A percentile compares a stretch with the other conserved stretches of the same genome.
Conservation (phyloP, 2,329 filamentous ascomycete species). For the Microcera coccophila region DNA sequence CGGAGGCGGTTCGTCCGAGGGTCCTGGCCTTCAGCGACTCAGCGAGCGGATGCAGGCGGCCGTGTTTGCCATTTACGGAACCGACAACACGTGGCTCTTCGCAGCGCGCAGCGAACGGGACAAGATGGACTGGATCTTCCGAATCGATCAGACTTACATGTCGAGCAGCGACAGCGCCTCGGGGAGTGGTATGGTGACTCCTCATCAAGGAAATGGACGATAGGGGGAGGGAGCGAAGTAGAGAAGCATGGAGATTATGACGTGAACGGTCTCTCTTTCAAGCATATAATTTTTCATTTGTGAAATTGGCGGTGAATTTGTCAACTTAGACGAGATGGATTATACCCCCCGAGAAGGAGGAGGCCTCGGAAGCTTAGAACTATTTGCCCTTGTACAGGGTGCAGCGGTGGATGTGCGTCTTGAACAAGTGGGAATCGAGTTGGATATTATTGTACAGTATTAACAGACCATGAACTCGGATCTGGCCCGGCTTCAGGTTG, state of each 20-base stretch:
- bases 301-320: constrained; percentile 26
- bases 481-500: too few species aligned
- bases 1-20: constrained; percentile 26
- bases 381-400: not conserved
- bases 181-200: constrained; percentile 36
- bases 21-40: constrained; percentile 47
- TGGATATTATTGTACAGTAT: too few species aligned
- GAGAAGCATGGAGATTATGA: constrained; percentile 20
- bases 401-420: not conserved
- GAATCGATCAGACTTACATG: constrained; percentile 77
- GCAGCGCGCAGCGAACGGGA: constrained; percentile 83
- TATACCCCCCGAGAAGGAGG: constrained; percentile 28
- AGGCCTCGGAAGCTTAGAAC: constrained; percentile 11
- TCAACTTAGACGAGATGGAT: constrained; percentile 27
- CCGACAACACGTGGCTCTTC: constrained; percentile 93
- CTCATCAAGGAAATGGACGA: constrained; percentile 32
- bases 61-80: constrained; percentile 92
- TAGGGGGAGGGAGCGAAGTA: constrained; percentile 13
- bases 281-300: constrained; percentile 27
- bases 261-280: constrained; percentile 25
- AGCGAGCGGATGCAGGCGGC: constrained; percentile 61
- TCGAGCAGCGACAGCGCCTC: constrained; percentile 43
- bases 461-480: too few species aligned
- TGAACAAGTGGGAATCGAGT: not conserved
- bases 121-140: constrained; percentile 95